Evolutionary conservation across 106 monocot species (phyloP), one percentile per base, ranked within the genome.

Genomic region (Vanilla planifolia): DNA sequence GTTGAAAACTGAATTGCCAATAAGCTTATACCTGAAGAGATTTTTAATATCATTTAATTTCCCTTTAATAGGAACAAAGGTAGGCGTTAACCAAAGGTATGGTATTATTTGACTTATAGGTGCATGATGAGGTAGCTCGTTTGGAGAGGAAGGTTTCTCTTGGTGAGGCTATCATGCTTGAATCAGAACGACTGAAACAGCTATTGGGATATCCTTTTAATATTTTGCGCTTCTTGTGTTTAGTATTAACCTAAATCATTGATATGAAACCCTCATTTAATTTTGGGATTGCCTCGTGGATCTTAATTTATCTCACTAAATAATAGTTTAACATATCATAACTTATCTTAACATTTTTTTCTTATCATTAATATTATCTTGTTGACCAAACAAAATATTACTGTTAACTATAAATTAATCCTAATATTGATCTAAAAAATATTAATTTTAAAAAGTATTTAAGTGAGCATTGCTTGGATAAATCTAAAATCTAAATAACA

Each of bases 131-230:
- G 57, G 2, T 57, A 20, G 35, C 33, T 36, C 7, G 5, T 20
- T 21, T 57, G 34, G 8, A 36, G 35, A 36, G 35, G 16, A 57
- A 29, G 14, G 20, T 57, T 35, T 33, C 57, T 35, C 17, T 57
- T 21, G 20, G 17, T 9, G 57, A 57, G 15, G 33, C 57, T 20
- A 35, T 57, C 34, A 14, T 57, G 33, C 20, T 21, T 1, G 8
- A 57, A 34, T 57, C 57, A 19, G 57, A 36, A 34, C 57, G 19
- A 10, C 1, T 57, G 57, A 57, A 57, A 21, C 34, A 57, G 2
- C 17, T 57, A 4, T 57, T 35, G 21, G 20, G 1, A 57, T 57
- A 57, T 57, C 57, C 57, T 57, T 57, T 34, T 57, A n/a, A n/a
- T n/a, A n/a, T n/a, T n/a, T n/a, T n/a, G n/a, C n/a, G n/a, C n/a